These are phyloP conservation scores for Lachancea meyersii DNA, from an alignment of 805 yeast species.

Conservation along the genomic window DNA sequence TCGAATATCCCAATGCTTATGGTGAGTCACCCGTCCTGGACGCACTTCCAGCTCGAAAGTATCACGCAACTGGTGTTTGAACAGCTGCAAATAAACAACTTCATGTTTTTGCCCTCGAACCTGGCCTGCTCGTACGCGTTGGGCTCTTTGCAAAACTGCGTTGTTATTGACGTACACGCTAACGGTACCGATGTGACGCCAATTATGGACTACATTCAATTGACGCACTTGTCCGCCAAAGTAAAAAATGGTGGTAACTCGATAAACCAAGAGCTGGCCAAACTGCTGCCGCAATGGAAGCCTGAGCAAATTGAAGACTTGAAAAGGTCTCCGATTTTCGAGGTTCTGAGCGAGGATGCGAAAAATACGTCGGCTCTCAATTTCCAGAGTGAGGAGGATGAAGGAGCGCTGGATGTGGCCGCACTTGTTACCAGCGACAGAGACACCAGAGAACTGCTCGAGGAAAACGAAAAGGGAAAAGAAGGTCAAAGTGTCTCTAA, in stretches of 20 bases:
- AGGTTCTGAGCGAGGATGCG: slow-evolving; percentile 67
- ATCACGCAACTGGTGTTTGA: slow-evolving; percentile 76
- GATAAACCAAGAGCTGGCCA: slow-evolving; percentile 50
- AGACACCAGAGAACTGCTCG: slow-evolving; percentile 63
- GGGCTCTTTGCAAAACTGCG: slow-evolving; percentile 56
- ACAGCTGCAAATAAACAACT: slow-evolving; percentile 60
- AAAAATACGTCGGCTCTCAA: slow-evolving; percentile 58
- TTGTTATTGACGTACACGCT: slow-evolving; percentile 76
- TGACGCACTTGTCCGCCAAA: slow-evolving; percentile 47
- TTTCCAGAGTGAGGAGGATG: slow-evolving; percentile 43
- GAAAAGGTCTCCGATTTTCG: slow-evolving; percentile 70
- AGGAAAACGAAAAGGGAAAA: slow-evolving; percentile 50
- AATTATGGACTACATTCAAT: slow-evolving; percentile 63
- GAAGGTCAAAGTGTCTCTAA: slow-evolving; percentile 41
- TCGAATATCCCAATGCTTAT: slow-evolving; percentile 63
- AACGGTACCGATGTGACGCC: slow-evolving; percentile 73
- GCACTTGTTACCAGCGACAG: slow-evolving; percentile 72
- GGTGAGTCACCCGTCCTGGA: slow-evolving; percentile 64
- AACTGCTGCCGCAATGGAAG: slow-evolving; percentile 52
- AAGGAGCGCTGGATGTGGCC: slow-evolving; percentile 81
- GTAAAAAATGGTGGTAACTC: slow-evolving; percentile 55
- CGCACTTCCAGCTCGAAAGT: slow-evolving; percentile 56
- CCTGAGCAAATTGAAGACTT: slow-evolving; percentile 61
- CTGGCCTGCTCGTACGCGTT: slow-evolving; percentile 70
- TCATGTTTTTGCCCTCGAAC: slow-evolving; percentile 61